Evolutionary conservation across 225 moss, liverwort and hornwort genomes (phyloP), one percentile per base, ranked within the genome.

Genomic region (Thuidium tamariscinum): DNA sequence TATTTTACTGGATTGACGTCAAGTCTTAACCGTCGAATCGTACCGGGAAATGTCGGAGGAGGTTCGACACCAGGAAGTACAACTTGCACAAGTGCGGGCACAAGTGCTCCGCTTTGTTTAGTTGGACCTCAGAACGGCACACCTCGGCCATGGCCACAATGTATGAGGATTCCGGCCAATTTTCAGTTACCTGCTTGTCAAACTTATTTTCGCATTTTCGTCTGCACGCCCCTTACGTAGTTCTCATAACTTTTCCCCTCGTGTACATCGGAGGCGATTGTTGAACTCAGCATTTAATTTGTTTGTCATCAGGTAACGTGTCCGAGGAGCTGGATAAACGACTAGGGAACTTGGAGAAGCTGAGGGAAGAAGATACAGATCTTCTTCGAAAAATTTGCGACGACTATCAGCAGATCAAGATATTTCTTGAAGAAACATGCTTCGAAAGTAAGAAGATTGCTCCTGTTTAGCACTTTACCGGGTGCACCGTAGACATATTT

Each of bases 91-190:
- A 88, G 68, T 79, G 87, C 85, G 66, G 85, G 85, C 81, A 75
- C 85, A 34, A 90, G 70, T 76, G 66, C 89, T 90, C 82, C 91
- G 49, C 73, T 93, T 49, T 84, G 86, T 68, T 71, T 92, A 79
- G 90, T 92, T 82, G 91, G 89, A 89, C 91, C 93, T 79, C 91
- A 86, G 88, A 89, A 74, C 84, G 79, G 83, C 89, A 87, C 90
- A 68, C 84, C 87, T 73, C 91, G 93, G 66, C 93, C 91, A 84
- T 93, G 91, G 93, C 93, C 91, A 67, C 91, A 93, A 74, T 93
- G 93, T 93, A 92, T 59, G 87, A 62, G 44, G 59, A 42, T 87
- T 74, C 56, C 79, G 27, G 84, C 39, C 72, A 71, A 69, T 65
- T 82, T 74, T 63, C 59, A 83, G n/a, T 77, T 41, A 52, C 82